These are phyloP conservation scores for Suillus subalutaceus DNA, from an alignment of 768 basidiomycete genomes.

Conservation along the genomic window DNA sequence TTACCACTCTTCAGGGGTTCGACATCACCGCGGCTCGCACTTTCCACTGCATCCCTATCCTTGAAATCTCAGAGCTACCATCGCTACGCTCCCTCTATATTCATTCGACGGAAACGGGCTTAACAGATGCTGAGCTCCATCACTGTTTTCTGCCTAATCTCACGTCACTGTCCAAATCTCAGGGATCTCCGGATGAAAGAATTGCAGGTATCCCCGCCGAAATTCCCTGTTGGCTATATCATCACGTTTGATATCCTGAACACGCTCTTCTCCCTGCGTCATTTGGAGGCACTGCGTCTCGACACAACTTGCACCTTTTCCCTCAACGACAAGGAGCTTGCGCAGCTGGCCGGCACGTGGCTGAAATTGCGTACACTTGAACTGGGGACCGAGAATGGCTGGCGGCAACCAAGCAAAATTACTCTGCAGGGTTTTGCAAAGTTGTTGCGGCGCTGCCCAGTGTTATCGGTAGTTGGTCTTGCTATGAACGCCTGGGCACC, in stretches of 20 bases:
- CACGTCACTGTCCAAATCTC: neutral
- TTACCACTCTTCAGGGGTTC: neutral
- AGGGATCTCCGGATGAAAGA: neutral
- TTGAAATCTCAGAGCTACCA: slow-evolving; percentile 4
- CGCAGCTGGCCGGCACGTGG: neutral
- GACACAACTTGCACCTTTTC: slow-evolving; percentile 10
- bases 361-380: slow-evolving; percentile 6
- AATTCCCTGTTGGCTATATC: slow-evolving; percentile 2
- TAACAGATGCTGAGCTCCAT: neutral
- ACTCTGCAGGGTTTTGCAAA: slow-evolving; percentile 25
- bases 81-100: neutral
- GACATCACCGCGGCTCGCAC: neutral
- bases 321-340: slow-evolving; percentile 4
- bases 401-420: slow-evolving; percentile 29
- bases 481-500: slow-evolving; percentile 5
- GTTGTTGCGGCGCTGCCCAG: slow-evolving; percentile 26
- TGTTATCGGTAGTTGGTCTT: neutral
- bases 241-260: slow-evolving; percentile 7
- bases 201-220: neutral
- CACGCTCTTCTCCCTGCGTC: neutral
- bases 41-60: neutral
- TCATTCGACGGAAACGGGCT: slow-evolving; percentile 1
- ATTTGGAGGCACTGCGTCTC: slow-evolving; percentile 5
- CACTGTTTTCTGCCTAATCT: neutral
- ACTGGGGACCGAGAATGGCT: slow-evolving; percentile 16